Conservation (phyloP, 2,329 filamentous ascomycete genomes). For the Aspergillus felis region DNA sequence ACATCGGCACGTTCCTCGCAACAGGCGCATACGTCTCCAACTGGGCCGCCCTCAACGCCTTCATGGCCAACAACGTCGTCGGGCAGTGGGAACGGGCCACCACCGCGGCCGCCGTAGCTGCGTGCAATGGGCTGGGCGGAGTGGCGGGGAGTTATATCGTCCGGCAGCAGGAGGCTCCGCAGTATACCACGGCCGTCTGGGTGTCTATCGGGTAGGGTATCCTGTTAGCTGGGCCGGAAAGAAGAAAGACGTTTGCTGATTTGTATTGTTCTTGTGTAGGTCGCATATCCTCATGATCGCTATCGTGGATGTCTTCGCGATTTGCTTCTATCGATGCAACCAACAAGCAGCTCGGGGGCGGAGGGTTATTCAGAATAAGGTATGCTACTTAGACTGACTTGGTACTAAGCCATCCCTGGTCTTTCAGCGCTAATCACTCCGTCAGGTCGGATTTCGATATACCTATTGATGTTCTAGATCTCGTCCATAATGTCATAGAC, state of each 20-base stretch:
- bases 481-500: neutral
- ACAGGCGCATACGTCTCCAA: slow-evolving; percentile 67
- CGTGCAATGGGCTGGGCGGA: slow-evolving; percentile 60
- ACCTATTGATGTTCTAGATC: slow-evolving; percentile 25
- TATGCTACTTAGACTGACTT: slow-evolving; percentile 9
- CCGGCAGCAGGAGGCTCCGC: slow-evolving; percentile 56
- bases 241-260: neutral
- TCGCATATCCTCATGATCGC: slow-evolving; percentile 57
- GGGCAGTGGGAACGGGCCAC: slow-evolving; percentile 64
- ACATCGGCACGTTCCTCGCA: slow-evolving; percentile 62
- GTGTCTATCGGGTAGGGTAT: slow-evolving; percentile 54
- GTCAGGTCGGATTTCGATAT: slow-evolving; percentile 31
- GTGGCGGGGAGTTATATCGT: slow-evolving; percentile 66
- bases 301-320: slow-evolving; percentile 50
- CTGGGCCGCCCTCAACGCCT: slow-evolving; percentile 63
- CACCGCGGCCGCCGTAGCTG: slow-evolving; percentile 57
- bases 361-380: slow-evolving; percentile 48
- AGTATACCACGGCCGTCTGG: slow-evolving; percentile 64
- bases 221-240: neutral
- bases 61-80: slow-evolving; percentile 60
- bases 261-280: slow-evolving; percentile 19
- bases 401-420: neutral
- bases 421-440: neutral
- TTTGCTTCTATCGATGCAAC: slow-evolving; percentile 54
- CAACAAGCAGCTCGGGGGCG: slow-evolving; percentile 45